Conservation (phyloP, 208 protist species). For the Crithidia sp. region DNA sequence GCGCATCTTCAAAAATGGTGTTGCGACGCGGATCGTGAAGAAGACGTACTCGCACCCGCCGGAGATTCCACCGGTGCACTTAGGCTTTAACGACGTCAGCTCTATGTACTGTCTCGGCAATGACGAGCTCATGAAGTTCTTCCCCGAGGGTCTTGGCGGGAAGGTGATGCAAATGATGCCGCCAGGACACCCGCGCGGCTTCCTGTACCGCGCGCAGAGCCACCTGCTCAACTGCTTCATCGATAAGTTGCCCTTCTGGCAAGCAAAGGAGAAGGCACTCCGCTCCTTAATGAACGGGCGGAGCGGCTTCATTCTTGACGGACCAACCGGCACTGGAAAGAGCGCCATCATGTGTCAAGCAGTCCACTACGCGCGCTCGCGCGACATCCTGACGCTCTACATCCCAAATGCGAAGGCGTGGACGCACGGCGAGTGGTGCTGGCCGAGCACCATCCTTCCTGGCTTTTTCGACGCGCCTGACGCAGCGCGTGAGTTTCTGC, state of each 20-base stretch:
- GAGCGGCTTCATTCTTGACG: constrained; percentile 88
- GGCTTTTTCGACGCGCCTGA: constrained; percentile 93
- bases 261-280: constrained; percentile 68
- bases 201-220: constrained; percentile 90
- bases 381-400: constrained; percentile 84
- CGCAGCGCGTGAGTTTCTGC: constrained; percentile 78
- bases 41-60: constrained; percentile 86
- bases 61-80: constrained; percentile 56
- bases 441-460: constrained; percentile 89
- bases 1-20: constrained; percentile 58
- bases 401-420: constrained; percentile 85
- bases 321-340: constrained; percentile 85
- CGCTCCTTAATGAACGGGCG: constrained; percentile 66
- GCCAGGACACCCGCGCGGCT: constrained; percentile 87
- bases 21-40: constrained; percentile 51
- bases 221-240: constrained; percentile 92
- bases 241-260: constrained; percentile 86
- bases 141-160: constrained; percentile 88
- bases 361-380: constrained; percentile 83
- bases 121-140: constrained; percentile 83
- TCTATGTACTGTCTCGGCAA: constrained; percentile 93
- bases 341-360: constrained; percentile 90
- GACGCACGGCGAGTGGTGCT: constrained; percentile 93
- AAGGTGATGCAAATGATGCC: constrained; percentile 93
- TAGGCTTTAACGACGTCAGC: constrained; percentile 88